A percentile compares a stretch with the other conserved stretches of the same genome.
These are phyloP conservation scores for Gastrolobium villosum DNA, from an alignment of 306 rosid species.

Conservation along the genomic window DNA sequence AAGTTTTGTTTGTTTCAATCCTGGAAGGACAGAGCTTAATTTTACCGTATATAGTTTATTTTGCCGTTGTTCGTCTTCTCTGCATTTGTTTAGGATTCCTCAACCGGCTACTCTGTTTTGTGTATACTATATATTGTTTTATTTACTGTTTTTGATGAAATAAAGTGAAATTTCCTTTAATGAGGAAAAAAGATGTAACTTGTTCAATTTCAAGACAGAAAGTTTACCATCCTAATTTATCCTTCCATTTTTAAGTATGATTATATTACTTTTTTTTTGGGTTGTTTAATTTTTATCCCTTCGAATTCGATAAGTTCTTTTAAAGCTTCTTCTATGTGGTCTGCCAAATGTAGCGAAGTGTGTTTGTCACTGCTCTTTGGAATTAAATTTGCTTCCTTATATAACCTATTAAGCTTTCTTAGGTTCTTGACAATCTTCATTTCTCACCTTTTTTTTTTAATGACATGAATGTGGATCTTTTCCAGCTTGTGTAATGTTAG, in stretches of 20 bases:
- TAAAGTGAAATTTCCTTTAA: constrained; percentile 5
- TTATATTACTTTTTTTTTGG: constrained; percentile 28
- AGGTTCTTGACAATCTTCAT: constrained; percentile 27
- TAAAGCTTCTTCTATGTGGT: constrained; percentile 31
- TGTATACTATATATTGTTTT: constrained; percentile 19
- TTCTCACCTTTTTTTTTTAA: constrained; percentile 4
- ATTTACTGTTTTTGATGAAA: constrained; percentile 21
- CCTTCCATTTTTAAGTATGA: constrained; percentile 33
- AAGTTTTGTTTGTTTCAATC: constrained; percentile 37
- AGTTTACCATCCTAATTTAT: constrained; percentile 32
- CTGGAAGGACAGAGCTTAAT: neutral
- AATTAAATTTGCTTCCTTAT: constrained; percentile 23
- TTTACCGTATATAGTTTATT: neutral
- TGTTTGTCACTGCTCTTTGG: constrained; percentile 18
- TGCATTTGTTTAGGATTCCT: constrained; percentile 20
- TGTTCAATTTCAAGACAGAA: constrained; percentile 33
- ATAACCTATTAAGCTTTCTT: constrained; percentile 38
- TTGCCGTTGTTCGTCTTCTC: neutral
- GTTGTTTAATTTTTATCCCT: neutral
- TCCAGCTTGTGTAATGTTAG: constrained; percentile 32
- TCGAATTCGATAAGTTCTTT: neutral
- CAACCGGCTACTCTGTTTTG: constrained; percentile 24
- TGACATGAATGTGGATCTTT: constrained; percentile 34
- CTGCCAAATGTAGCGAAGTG: neutral
- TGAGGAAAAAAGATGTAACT: constrained; percentile 12